Evolutionary conservation across 2,329 filamentous ascomycete species (phyloP), one percentile per base, ranked within the genome.

Genomic region (Fusarium udum): DNA sequence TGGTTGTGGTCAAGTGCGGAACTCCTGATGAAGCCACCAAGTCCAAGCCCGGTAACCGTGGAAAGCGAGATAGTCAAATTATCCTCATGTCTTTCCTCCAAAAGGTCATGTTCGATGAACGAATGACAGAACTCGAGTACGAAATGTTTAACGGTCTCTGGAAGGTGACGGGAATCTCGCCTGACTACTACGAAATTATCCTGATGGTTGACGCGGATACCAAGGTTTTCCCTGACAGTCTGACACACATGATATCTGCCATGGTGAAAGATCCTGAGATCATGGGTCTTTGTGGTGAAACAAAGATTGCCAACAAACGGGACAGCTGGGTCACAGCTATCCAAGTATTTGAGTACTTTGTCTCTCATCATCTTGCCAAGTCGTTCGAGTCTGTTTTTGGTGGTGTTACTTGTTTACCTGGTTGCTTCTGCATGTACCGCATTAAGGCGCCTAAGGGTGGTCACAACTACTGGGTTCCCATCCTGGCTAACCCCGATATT

Each of bases 381-480:
- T 95, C 95, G 8, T 99, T 99, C 84, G 96, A 99, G 83, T 98
- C 95, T 2, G 93, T 98, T 75, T 99, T 99, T 83, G 96, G 96
- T 84, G 96, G 96, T 92, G 96, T 99, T 69, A 99, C 96, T 73
- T 99, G 96, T 88, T 87, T 99, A 77, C 96, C 96, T 22, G 96
- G 96, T 74, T 99, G 96, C 87, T 99, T 99, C 91, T 98, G 95
- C 88, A 99, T 99, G 97, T 99, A 99, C 86, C 93, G 96, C 79
- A 98, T 99, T 89, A 99, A 99, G 85, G 93, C 96, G 36, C 97
- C 96, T 69, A 99, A 99, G 85, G 96, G 96, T 74, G 95, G 93
- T 32, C 95, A 98, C 82, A 98, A 99, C 86, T 99, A 98, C 85
- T 99, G 96, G 96, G 96, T 99, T 31, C 96, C 96, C 13, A 98